Evolutionary conservation across 1,139 yeast genomes (phyloP).

Genomic region (Starmera stellimalicola): DNA sequence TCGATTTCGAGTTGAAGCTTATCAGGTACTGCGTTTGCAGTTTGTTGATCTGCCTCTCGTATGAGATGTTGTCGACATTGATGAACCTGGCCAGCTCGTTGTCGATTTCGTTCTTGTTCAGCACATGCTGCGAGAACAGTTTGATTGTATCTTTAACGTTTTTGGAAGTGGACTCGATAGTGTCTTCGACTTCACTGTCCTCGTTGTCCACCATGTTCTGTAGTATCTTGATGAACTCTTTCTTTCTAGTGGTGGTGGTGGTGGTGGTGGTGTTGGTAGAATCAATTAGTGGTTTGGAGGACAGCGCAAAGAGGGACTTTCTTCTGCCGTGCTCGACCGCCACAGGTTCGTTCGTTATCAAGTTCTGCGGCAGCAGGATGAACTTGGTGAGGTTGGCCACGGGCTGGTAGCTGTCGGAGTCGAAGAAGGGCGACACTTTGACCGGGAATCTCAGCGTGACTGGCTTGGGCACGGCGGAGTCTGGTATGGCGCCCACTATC

Average conservation of each 20-base stretch:
- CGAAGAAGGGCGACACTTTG: slow-evolving; percentile 31
- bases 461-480: slow-evolving; percentile 24
- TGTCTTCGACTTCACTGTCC: slow-evolving; percentile 1
- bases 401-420: slow-evolving; percentile 27
- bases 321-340: slow-evolving; percentile 4
- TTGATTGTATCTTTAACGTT: slow-evolving; percentile 13
- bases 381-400: slow-evolving; percentile 20
- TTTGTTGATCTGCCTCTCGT: slow-evolving; percentile 20
- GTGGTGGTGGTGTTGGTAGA: slow-evolving; percentile 2
- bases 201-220: slow-evolving; percentile 7
- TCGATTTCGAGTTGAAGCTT: slow-evolving; percentile 22
- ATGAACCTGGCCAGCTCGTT: slow-evolving; percentile 4
- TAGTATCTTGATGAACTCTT: slow-evolving; percentile 9
- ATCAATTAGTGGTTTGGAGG: slow-evolving; percentile 5
- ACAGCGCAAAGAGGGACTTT: slow-evolving; percentile 14
- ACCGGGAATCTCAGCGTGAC: slow-evolving; percentile 32
- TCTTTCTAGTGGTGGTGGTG: slow-evolving; percentile 6
- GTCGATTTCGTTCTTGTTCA: slow-evolving; percentile 2
- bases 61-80: slow-evolving; percentile 8
- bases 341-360: slow-evolving; percentile 11
- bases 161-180: slow-evolving; percentile 10
- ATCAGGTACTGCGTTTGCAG: slow-evolving; percentile 25
- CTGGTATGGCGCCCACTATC: slow-evolving; percentile 34
- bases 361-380: slow-evolving; percentile 11
- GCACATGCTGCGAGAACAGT: slow-evolving; percentile 6